Evolutionary conservation across 805 yeast genomes (phyloP).

Genomic region (Saccharomycopsis selenospora): DNA sequence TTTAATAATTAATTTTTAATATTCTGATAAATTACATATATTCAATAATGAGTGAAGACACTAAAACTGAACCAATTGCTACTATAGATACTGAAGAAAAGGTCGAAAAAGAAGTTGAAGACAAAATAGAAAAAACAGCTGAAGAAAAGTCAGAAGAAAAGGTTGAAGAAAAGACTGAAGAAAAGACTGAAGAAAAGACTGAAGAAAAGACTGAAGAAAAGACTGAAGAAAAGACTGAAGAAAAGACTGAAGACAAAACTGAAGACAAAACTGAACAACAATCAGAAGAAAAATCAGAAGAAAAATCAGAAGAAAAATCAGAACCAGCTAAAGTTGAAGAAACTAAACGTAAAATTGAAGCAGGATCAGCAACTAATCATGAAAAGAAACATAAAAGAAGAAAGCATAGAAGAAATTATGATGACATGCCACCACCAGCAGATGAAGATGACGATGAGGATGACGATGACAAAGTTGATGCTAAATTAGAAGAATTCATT

Average conservation of each 20-base stretch:
- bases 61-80: too few species aligned
- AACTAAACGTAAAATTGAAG: constrained; percentile 25
- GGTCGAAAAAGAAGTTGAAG: background rate
- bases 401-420: constrained; percentile 54
- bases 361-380: constrained; percentile 22
- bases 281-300: constrained; percentile 19
- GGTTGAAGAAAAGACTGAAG: constrained; percentile 17
- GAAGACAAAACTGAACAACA: constrained; percentile 10
- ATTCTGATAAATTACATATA: too few species aligned
- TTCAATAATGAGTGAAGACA: too few species aligned
- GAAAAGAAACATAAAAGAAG: constrained; percentile 38
- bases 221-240: constrained; percentile 7
- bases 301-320: constrained; percentile 22
- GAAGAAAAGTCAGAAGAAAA: constrained; percentile 13
- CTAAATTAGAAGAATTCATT: constrained; percentile 32
- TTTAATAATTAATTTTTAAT: too few species aligned
- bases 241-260: background rate
- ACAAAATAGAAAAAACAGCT: constrained; percentile 8
- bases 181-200: constrained; percentile 21
- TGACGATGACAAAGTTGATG: constrained; percentile 38
- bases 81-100: background rate
- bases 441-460: constrained; percentile 42
- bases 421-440: constrained; percentile 49
- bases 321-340: constrained; percentile 20
- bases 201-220: constrained; percentile 18